Evolutionary conservation across 345 rosid species (phyloP).

Genomic region (Eucalyptus virginea): DNA sequence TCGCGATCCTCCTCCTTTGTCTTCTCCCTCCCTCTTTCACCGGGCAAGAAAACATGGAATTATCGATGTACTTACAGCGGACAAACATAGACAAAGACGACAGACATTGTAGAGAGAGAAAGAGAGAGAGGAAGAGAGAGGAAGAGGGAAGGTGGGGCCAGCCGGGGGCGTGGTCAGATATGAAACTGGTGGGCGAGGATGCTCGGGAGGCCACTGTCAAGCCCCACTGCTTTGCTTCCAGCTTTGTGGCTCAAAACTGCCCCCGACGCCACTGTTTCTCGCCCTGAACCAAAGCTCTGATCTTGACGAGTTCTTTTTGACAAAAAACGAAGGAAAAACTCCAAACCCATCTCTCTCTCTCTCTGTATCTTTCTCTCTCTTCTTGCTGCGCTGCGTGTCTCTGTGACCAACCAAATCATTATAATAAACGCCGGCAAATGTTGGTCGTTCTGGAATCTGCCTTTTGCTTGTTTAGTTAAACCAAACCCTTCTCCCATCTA

Average conservation of each 20-base stretch:
- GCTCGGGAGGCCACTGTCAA: not conserved
- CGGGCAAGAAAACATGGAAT: not conserved
- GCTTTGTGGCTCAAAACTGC: conserved; percentile 2
- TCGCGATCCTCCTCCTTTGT: not conserved
- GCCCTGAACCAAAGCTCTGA: not conserved
- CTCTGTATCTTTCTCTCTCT: not conserved
- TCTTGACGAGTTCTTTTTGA: not conserved
- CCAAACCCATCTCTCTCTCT: not conserved
- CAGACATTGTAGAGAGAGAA: not conserved
- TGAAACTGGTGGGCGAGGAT: conserved; percentile 11
- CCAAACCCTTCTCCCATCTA: not conserved
- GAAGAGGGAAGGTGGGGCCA: not conserved
- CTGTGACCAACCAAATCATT: not conserved
- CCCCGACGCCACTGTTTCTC: not conserved
- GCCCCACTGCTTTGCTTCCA: not conserved
- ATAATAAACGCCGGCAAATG: not conserved
- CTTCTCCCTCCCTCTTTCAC: not conserved
- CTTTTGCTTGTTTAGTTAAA: not conserved
- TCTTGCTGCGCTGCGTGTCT: not conserved
- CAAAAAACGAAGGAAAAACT: not conserved
- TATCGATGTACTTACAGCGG: not conserved
- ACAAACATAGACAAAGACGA: not conserved
- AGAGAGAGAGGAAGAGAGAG: not conserved
- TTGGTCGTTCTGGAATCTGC: not conserved
- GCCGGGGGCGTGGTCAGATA: not conserved